phyloP scores from a whole-genome alignment of 2,329 filamentous ascomycete species.

The Pseudocercospora fijiensis region DNA sequence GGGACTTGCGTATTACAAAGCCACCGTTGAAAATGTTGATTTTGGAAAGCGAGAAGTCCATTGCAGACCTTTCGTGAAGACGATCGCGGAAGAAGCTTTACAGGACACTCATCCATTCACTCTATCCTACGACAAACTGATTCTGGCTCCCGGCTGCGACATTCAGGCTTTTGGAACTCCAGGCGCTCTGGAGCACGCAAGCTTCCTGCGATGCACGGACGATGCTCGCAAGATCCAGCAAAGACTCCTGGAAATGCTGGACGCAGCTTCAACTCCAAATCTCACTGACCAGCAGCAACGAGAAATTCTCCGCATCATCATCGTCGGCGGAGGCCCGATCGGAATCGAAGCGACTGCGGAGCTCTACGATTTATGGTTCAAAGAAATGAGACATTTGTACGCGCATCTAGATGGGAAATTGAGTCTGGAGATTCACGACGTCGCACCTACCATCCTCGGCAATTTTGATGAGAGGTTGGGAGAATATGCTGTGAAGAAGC shows the following conservation, averaged over 20 bases:
- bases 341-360: constrained; percentile 48
- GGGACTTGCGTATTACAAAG: constrained; percentile 40
- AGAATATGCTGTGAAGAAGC: constrained; percentile 44
- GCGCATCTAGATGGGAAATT: constrained; percentile 44
- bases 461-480: constrained; percentile 45
- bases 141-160: constrained; percentile 46
- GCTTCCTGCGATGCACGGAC: constrained; percentile 42
- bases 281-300: constrained; percentile 33
- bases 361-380: constrained; percentile 44
- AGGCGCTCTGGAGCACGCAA: constrained; percentile 42
- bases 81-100: constrained; percentile 33
- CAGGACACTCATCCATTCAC: constrained; percentile 39
- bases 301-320: constrained; percentile 41
- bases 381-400: constrained; percentile 43
- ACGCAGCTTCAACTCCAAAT: constrained; percentile 40
- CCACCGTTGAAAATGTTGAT: constrained; percentile 42
- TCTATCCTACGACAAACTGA: constrained; percentile 45
- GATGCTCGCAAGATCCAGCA: constrained; percentile 41
- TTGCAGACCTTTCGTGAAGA: constrained; percentile 38
- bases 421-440: constrained; percentile 47
- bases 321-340: constrained; percentile 46
- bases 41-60: constrained; percentile 38
- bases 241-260: constrained; percentile 40
- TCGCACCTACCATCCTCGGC: constrained; percentile 44
- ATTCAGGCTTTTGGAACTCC: constrained; percentile 45